Conservation (phyloP, 2,329 filamentous ascomycete species). For the Trichoderma brevicompactum region DNA sequence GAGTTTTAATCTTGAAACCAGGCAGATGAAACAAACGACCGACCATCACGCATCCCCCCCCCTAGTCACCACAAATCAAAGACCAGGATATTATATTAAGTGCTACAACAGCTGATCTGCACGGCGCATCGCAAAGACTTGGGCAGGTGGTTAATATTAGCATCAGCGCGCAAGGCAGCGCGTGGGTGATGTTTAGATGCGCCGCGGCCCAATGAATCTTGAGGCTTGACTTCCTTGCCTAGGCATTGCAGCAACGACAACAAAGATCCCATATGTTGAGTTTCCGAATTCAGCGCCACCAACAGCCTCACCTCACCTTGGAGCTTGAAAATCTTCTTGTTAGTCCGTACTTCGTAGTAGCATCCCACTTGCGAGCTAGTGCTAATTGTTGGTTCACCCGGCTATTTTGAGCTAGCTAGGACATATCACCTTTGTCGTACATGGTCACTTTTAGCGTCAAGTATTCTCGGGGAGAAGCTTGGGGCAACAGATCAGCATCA, state of each 20-base stretch:
- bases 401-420: slow-evolving; percentile 7
- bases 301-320: not conserved
- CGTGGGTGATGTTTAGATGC: not conserved
- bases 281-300: slow-evolving; percentile 12
- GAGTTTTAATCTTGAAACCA: slow-evolving; percentile 22
- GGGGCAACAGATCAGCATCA: slow-evolving; percentile 21
- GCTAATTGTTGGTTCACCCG: no score
- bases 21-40: slow-evolving; percentile 25
- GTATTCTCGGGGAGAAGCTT: slow-evolving; percentile 13
- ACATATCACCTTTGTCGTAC: slow-evolving; percentile 11
- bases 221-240: not conserved
- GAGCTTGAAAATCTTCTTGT: not conserved
- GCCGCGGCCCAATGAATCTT: not conserved
- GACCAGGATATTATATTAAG: slow-evolving; percentile 17
- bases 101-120: slow-evolving; percentile 16
- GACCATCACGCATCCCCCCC: slow-evolving; percentile 16
- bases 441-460: not conserved
- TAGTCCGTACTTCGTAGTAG: no score
- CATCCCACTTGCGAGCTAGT: no score
- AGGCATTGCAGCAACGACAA: not conserved
- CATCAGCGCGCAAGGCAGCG: not conserved
- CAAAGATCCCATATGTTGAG: not conserved
- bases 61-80: slow-evolving; percentile 8
- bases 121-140: not conserved
- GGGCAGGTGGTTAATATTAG: slow-evolving; percentile 2